A percentile compares a stretch with the other conserved stretches of the same genome.
phyloP scores from a whole-genome alignment of 192 early-diverging fungal genomes.

The Allomyces javanicus region DNA sequence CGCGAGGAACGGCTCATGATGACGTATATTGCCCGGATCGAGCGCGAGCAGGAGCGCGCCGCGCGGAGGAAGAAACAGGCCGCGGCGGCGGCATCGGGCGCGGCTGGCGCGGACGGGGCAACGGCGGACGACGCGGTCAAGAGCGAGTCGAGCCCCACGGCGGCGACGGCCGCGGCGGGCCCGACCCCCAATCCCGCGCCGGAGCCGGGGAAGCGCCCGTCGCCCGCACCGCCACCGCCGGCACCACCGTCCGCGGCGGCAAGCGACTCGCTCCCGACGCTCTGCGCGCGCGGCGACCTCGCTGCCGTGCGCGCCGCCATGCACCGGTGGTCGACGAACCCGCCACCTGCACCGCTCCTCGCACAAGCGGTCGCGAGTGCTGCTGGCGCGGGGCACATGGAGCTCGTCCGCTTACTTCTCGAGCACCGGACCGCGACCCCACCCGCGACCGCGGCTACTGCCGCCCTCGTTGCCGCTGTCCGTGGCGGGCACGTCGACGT shows the following conservation, averaged over 20 bases:
- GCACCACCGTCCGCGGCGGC: too few species aligned
- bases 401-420: neutral
- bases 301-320: neutral
- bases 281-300: neutral
- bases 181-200: neutral
- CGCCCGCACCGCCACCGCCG: too few species aligned
- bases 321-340: neutral
- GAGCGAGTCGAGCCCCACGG: neutral
- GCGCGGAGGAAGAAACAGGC: neutral
- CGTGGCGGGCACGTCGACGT: neutral
- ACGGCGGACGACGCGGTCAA: too few species aligned
- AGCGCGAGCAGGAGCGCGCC: neutral
- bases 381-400: neutral
- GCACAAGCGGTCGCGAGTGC: neutral
- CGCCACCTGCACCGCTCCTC: neutral
- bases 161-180: neutral
- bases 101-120: neutral
- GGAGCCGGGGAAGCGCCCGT: neutral
- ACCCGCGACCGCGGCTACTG: neutral
- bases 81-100: neutral
- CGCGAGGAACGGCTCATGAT: neutral
- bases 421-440: neutral
- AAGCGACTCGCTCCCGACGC: neutral
- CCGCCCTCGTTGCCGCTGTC: neutral
- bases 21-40: neutral